Evolutionary conservation across 148 eudicot genomes (phyloP).

Genomic region (Chenopodium berlandieri): DNA sequence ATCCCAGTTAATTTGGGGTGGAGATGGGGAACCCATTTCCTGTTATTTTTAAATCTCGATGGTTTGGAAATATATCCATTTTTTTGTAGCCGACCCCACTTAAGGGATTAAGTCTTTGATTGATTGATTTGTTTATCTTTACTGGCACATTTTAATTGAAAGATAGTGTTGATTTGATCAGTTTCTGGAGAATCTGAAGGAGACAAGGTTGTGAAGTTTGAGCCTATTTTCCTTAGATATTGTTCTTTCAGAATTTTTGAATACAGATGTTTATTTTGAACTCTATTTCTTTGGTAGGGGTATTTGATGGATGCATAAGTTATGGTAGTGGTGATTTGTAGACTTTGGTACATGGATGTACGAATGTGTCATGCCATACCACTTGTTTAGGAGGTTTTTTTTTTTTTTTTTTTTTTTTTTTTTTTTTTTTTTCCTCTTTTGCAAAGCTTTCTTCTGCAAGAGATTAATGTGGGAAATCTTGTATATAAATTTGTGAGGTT

Average conservation of each 20-base stretch:
- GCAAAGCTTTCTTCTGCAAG: background rate
- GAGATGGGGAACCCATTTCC: background rate
- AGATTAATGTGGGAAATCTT: background rate
- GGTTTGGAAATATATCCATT: background rate
- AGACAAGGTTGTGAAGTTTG: background rate
- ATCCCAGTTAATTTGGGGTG: background rate
- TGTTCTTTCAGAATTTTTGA: no score
- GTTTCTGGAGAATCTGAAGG: no score
- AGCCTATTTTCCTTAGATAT: no score
- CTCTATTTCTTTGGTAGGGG: background rate
- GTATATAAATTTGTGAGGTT: background rate
- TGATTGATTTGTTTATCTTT: no score
- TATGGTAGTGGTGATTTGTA: background rate
- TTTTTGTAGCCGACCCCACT: no score
- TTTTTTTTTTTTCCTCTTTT: no score
- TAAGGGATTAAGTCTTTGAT: no score
- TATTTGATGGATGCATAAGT: background rate
- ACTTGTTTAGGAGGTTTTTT: background rate
- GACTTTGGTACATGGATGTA: background rate
- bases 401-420: no score
- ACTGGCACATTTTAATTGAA: no score
- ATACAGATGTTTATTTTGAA: no score
- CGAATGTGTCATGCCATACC: background rate
- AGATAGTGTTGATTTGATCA: background rate
- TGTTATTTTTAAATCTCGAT: background rate